Conservation (phyloP, 2,329 filamentous ascomycete genomes). For the Fusarium penzigii region DNA sequence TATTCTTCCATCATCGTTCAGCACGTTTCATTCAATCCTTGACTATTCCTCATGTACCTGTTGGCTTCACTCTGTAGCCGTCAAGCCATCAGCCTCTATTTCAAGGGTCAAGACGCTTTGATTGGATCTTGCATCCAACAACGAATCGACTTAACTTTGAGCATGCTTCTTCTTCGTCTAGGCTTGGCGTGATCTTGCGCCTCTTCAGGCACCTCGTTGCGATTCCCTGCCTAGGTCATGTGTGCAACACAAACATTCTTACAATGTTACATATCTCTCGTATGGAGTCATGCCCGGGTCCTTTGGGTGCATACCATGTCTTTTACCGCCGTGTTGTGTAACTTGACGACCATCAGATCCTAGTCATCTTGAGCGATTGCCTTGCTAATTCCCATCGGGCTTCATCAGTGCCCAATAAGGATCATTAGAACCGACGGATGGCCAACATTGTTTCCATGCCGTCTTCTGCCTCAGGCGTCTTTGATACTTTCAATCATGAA, state of each 20-base stretch:
- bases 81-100: background rate
- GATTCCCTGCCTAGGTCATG: constrained; percentile 9
- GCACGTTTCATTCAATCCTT: background rate
- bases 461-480: constrained; percentile 21
- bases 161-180: constrained; percentile 6
- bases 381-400: no score
- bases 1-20: background rate
- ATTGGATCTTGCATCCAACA: background rate
- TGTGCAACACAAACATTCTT: constrained; percentile 29
- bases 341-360: constrained; percentile 2
- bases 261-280: constrained; percentile 24
- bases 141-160: background rate
- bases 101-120: background rate
- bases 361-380: no score
- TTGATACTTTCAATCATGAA: constrained; percentile 3
- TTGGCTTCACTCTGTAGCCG: background rate
- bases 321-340: constrained; percentile 18
- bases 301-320: constrained; percentile 17
- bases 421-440: no score
- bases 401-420: no score
- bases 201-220: constrained; percentile 9
- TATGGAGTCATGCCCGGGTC: constrained; percentile 25
- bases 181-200: constrained; percentile 1
- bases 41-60: background rate
- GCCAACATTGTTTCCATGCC: constrained; percentile 1